Base-by-base conservation (phyloP, 176 grass and related monocot species). In the Musa acuminata region DNA sequence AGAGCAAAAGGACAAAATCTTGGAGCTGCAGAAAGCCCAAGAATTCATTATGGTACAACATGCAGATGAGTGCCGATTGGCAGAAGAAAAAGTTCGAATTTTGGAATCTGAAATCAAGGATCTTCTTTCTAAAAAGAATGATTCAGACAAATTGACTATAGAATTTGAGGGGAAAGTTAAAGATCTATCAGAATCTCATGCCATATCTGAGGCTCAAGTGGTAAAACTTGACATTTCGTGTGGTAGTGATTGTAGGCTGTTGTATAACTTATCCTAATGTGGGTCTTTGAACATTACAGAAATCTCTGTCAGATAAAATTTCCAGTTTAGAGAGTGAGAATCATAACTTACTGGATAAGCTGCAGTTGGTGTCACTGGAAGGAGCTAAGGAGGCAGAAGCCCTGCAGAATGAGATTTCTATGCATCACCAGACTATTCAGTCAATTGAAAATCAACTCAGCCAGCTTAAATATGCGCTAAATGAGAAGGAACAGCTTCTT, bases 11-110 rank as follows among this genome's bases (percentile, higher is more conserved):
- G 63, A 78, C 72, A 87, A 80, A 89, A 87, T 89, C 69, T 69
- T 69, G 67, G 93, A 96, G 59, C 72, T 96, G 75, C 87, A 90
- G 79, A 96, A 90, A 86, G 82, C 81, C 75, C 89, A 96, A 72
- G 89, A 96, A 81, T 79, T 92, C 72, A 73, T 87, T 82, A 89
- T 96, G 89, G 92, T 96, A 71, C 87, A 96, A 79, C 87, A 90
- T 89, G 93, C 83, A 77, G 90, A 97, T 79, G 90, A 93, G 84
- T 93, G 93, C 49, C 89, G 77, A 54, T 54, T 89, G 27, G 72
- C 79, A 85, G 93, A 97, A 90, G 87, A 90, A 79, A 90, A 87
- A 70, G 83, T 90, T 64, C 87, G 82, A 83, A 88, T 79, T 75
- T 79, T 97, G 75, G 84, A 87, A 51, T 83, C 81, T 87, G 85